These are phyloP conservation scores for Rhodotorula babjevae DNA, from an alignment of 768 basidiomycete genomes.

Conservation along the genomic window DNA sequence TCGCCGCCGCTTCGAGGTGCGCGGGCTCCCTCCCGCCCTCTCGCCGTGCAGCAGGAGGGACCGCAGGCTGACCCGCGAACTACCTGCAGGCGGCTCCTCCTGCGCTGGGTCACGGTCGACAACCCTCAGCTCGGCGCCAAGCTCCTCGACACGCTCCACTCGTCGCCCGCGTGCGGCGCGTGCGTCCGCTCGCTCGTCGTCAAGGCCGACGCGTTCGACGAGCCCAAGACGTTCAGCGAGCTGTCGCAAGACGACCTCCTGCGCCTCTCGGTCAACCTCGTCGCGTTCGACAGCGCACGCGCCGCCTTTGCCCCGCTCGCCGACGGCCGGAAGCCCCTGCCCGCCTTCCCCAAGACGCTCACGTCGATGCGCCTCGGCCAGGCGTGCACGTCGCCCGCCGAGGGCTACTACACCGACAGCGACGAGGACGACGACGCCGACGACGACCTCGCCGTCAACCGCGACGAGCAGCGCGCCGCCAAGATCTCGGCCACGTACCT, in stretches of 20 bases:
- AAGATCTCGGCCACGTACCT: background rate
- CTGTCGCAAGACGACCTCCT: conserved; percentile 23
- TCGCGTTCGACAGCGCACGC: conserved; percentile 8
- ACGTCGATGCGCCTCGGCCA: background rate
- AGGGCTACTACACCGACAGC: background rate
- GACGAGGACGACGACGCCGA: conserved; percentile 5
- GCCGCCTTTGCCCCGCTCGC: background rate
- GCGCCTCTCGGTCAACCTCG: conserved; percentile 3
- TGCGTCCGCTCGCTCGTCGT: background rate
- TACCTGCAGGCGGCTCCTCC: background rate
- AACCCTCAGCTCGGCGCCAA: background rate
- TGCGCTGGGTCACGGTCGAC: background rate
- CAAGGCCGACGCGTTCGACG: background rate
- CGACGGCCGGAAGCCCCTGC: background rate
- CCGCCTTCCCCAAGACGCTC: conserved; percentile 1
- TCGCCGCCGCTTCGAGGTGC: background rate
- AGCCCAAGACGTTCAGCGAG: background rate
- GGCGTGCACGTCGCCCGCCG: background rate
- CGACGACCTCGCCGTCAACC: background rate
- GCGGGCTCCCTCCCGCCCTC: background rate
- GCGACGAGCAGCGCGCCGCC: background rate
- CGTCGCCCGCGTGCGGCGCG: background rate
- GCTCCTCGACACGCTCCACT: background rate
- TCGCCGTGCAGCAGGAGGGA: background rate
- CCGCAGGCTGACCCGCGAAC: background rate